Evolutionary conservation across 306 rosid species (phyloP), one percentile per base, ranked within the genome.

Genomic region (Quercus aquifolioides): DNA sequence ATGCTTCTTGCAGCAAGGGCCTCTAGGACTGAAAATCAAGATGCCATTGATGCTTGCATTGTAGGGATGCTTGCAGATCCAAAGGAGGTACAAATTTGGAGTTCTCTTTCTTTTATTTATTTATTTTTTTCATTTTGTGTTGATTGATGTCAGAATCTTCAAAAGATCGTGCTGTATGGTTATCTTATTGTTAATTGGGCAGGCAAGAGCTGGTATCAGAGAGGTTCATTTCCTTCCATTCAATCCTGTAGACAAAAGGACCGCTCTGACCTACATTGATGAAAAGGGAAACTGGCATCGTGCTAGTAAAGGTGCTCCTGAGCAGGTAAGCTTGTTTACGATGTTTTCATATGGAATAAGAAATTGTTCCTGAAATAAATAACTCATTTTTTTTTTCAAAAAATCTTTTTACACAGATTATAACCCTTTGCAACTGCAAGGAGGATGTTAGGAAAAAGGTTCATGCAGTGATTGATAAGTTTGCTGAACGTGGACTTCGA

Each of bases 61-160:
- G 99, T 96, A 76, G 98, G 98, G 70, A 96, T 91, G 98, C 96
- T 96, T 79, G 98, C 98, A 55, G 99, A 96, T 79, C 99, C 99
- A 69, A 93, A 90, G 85, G 98, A 93, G 97, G 99, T 93, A 79
- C n/a, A 73, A 49, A 71, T 74, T 71, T 82, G 68, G 77, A 58
- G 31, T 49, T 49, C 54, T 49, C 14, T 13, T 49, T 49, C 54
- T 49, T 49, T 49, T 41, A 41, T 41, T 38, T 41, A 41, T 41
- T 49, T 49, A 49, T 13, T 18, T 15, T 6, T 55, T 19, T 38
- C 28, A 67, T 64, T 51, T 74, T 54, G 62, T 43, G 33, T 25
- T 60, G 11, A 56, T 55, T 74, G 49, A 8, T 41, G 43, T 57
- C 35, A 55, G 14, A 33, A 73, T 2, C 78, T 78, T 62, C 15